These are phyloP conservation scores for Septoria linicola DNA, from an alignment of 2,329 filamentous ascomycete genomes.

Conservation along the genomic window DNA sequence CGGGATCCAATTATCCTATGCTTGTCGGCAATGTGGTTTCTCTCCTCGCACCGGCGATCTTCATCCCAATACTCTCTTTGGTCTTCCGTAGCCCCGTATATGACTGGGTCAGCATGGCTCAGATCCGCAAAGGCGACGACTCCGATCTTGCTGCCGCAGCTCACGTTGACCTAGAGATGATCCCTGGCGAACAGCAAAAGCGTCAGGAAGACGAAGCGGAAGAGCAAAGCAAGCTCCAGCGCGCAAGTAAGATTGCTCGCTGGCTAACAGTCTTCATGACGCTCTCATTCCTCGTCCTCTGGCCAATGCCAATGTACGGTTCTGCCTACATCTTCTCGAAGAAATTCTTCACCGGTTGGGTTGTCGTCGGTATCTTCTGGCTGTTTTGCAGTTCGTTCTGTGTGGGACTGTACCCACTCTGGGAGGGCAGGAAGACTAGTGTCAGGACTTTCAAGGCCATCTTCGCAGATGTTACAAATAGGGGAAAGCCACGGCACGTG, in stretches of 20 bases:
- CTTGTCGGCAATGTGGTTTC: constrained; percentile 82
- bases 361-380: constrained; percentile 72
- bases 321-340: constrained; percentile 77
- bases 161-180: constrained; percentile 64
- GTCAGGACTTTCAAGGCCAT: constrained; percentile 61
- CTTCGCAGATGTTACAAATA: constrained; percentile 56
- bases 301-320: constrained; percentile 92
- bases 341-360: constrained; percentile 62
- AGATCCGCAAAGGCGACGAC: constrained; percentile 77
- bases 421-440: constrained; percentile 71
- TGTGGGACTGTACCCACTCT: constrained; percentile 79
- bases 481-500: constrained; percentile 30
- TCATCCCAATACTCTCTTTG: constrained; percentile 74
- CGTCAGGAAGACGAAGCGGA: constrained; percentile 42
- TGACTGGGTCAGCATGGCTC: constrained; percentile 80
- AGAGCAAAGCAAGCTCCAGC: constrained; percentile 46
- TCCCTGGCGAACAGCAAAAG: constrained; percentile 52
- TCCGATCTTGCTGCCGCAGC: constrained; percentile 65
- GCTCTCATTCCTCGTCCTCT: constrained; percentile 71
- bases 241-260: constrained; percentile 53
- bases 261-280: constrained; percentile 64
- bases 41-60: constrained; percentile 71
- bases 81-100: constrained; percentile 72
- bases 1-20: constrained; percentile 85
- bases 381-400: constrained; percentile 69